A percentile compares a stretch with the other conserved stretches of the same genome.
phyloP scores from a whole-genome alignment of 1,284 basidiomycete genomes.

The Moniliella sp. region DNA sequence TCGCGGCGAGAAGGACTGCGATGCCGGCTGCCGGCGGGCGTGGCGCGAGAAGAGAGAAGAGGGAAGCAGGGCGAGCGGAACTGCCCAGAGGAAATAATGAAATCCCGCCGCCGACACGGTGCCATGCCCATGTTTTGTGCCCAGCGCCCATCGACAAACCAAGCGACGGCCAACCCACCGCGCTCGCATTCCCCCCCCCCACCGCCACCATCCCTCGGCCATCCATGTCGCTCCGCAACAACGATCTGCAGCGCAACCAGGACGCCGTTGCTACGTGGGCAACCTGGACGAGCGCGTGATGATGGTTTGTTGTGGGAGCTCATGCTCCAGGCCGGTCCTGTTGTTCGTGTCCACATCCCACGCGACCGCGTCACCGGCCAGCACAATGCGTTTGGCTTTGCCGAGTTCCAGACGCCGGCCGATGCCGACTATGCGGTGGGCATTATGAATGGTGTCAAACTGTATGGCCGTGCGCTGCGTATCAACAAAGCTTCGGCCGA shows the following conservation, averaged over 20 bases:
- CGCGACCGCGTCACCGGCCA: constrained; percentile 94
- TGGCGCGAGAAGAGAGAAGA: no score
- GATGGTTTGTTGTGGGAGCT: constrained; percentile 93
- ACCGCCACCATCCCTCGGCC: no score
- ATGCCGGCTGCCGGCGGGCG: no score
- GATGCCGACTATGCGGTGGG: constrained; percentile 98
- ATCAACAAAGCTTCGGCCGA: constrained; percentile 89
- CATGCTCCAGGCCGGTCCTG: constrained; percentile 91
- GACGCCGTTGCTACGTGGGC: constrained; percentile 39
- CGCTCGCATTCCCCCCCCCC: no score
- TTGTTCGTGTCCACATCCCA: constrained; percentile 64
- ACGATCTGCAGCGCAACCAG: constrained; percentile 21
- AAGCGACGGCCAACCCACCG: no score
- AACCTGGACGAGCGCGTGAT: constrained; percentile 80
- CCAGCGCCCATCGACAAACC: no score
- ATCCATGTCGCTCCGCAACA: no score
- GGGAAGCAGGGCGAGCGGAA: no score
- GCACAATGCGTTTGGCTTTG: constrained; percentile 96
- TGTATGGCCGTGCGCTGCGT: constrained; percentile 90
- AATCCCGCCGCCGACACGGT: no score
- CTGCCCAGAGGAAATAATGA: no score
- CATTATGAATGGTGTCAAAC: constrained; percentile 98
- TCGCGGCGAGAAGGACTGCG: no score
- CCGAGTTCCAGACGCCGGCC: constrained; percentile 89
- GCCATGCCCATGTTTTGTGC: no score